Evolutionary conservation across 1,284 basidiomycete genomes (phyloP).

Genomic region (Vanrija sp.): DNA sequence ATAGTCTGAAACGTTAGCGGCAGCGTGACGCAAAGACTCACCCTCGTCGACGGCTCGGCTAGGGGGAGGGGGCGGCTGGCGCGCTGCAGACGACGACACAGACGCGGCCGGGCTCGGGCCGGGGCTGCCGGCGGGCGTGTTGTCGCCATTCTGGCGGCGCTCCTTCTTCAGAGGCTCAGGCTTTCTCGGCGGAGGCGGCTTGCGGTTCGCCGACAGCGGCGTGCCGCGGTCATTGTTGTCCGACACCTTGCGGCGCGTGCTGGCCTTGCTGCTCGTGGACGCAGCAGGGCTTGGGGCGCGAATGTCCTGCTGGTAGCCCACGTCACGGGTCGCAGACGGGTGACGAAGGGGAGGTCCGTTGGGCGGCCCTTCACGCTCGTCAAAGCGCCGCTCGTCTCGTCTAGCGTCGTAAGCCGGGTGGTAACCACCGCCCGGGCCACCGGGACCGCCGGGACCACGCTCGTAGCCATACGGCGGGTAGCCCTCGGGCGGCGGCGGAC

Average conservation of each 20-base stretch:
- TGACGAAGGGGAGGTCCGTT: slow-evolving; percentile 5
- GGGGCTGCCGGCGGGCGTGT: slow-evolving; percentile 4
- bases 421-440: background rate
- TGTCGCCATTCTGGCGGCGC: slow-evolving; percentile 7
- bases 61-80: slow-evolving; percentile 1
- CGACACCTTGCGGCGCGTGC: slow-evolving; percentile 15
- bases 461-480: slow-evolving; percentile 23
- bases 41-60: slow-evolving; percentile 43
- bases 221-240: slow-evolving; percentile 2
- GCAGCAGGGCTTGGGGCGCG: slow-evolving; percentile 37
- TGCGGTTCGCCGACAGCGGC: background rate
- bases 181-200: slow-evolving; percentile 1
- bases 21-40: slow-evolving; percentile 15
- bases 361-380: slow-evolving; percentile 9
- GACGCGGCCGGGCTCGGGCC: slow-evolving; percentile 13
- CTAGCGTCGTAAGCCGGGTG: slow-evolving; percentile 10
- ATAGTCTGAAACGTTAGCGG: slow-evolving; percentile 36
- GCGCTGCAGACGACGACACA: background rate
- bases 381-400: slow-evolving; percentile 10
- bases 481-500: slow-evolving; percentile 14
- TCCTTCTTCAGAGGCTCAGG: slow-evolving; percentile 6
- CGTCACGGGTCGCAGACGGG: slow-evolving; percentile 10
- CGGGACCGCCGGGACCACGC: slow-evolving; percentile 4
- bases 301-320: slow-evolving; percentile 12
- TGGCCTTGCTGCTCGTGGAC: slow-evolving; percentile 27